A percentile compares a stretch with the other conserved stretches of the same genome.
phyloP scores from a whole-genome alignment of 1,284 basidiomycete species.

The Rhodotorula sp. region DNA sequence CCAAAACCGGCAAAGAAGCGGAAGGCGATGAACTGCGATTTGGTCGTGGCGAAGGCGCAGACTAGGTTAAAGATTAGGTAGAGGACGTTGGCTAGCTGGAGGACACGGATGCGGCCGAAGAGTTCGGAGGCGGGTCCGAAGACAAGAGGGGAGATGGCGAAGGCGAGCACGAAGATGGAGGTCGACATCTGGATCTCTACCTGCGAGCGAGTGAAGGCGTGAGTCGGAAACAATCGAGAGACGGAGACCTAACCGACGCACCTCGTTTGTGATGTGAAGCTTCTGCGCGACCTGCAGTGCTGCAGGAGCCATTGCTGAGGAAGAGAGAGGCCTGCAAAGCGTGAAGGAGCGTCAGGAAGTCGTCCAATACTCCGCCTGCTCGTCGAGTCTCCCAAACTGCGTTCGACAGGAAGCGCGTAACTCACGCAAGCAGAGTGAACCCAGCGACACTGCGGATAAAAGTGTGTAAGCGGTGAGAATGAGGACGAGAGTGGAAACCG shows the following conservation, averaged over 20 bases:
- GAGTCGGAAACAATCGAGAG: background rate
- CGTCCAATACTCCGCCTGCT: too few species aligned
- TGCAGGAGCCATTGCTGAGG: constrained; percentile 72
- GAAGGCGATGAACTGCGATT: constrained; percentile 54
- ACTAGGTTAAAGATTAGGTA: constrained; percentile 45
- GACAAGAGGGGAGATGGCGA: constrained; percentile 58
- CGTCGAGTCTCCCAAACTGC: too few species aligned
- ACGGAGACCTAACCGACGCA: background rate
- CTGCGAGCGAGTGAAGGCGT: background rate
- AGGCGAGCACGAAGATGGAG: constrained; percentile 63
- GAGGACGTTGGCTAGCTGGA: constrained; percentile 36
- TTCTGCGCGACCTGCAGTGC: constrained; percentile 57
- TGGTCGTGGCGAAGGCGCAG: constrained; percentile 64
- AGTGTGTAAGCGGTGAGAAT: background rate
- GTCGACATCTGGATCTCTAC: constrained; percentile 61
- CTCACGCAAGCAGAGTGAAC: constrained; percentile 33
- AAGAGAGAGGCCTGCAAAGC: constrained; percentile 56
- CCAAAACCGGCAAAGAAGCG: constrained; percentile 46
- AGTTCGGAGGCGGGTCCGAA: constrained; percentile 63
- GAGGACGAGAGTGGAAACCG: background rate
- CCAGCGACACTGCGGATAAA: constrained; percentile 21
- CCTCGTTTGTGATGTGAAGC: constrained; percentile 59
- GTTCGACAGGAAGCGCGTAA: too few species aligned
- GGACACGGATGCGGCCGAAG: constrained; percentile 47
- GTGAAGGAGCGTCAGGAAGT: background rate